Percentiles rank a stretch among this genome's conserved stretches.
phyloP scores from a whole-genome alignment of 176 grass and related monocot species.

The Elymus sibiricus region DNA sequence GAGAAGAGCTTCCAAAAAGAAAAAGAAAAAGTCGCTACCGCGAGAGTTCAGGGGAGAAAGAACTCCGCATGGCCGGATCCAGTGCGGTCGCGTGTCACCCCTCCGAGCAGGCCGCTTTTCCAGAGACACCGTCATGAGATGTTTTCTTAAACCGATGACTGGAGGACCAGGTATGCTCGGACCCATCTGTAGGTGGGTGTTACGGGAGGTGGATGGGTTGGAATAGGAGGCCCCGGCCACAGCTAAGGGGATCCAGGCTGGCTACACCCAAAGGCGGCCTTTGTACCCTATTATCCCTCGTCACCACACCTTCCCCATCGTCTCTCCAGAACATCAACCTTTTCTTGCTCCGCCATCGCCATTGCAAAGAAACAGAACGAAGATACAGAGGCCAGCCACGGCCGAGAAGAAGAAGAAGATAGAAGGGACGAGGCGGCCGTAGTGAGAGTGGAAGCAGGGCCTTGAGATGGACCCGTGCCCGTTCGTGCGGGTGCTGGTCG shows the following conservation, averaged over 20 bases:
- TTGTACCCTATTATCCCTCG: conserved; percentile 44
- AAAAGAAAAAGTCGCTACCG: background rate
- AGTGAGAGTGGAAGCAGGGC: background rate
- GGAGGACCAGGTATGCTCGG: rapidly evolving
- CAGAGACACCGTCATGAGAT: rapidly evolving
- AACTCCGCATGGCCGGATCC: conserved; percentile 18
- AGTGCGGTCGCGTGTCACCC: conserved; percentile 13
- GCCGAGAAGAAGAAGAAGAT: background rate
- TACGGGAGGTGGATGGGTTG: background rate
- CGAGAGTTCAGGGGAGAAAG: background rate
- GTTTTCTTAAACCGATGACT: background rate
- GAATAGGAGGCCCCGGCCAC: background rate
- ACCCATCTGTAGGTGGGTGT: background rate
- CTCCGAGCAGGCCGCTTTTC: background rate
- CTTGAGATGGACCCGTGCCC: conserved; percentile 85
- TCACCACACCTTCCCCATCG: conserved; percentile 26
- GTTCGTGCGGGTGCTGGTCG: conserved; percentile 89
- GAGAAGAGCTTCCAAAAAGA: too few relatives aligned
- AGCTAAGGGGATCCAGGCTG: conserved; percentile 40
- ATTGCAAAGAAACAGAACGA: background rate
- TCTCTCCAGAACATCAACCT: background rate
- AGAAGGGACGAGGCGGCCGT: background rate
- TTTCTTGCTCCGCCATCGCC: background rate
- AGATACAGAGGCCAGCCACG: background rate
- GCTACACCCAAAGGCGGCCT: background rate